phyloP scores from a whole-genome alignment of 176 grass and related monocot species.

The Saccharum spontaneum region DNA sequence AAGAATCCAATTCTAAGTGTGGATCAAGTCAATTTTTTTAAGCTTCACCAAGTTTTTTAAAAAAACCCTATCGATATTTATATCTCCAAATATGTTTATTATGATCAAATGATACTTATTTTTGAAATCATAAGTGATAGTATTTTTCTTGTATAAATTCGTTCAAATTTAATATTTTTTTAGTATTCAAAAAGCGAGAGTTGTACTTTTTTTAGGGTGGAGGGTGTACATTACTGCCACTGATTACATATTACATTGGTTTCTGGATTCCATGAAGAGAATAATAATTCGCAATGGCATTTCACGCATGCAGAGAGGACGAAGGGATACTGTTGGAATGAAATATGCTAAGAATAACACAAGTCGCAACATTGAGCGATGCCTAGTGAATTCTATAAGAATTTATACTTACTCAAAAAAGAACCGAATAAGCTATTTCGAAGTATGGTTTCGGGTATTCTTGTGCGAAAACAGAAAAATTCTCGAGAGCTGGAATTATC shows the following conservation, averaged over 20 bases:
- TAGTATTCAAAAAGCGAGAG: too few species aligned
- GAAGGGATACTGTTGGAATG: not conserved
- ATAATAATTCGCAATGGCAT: not conserved
- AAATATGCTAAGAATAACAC: slow-evolving; percentile 8
- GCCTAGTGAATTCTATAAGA: slow-evolving; percentile 39
- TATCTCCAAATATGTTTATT: too few species aligned
- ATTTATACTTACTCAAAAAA: slow-evolving; percentile 31
- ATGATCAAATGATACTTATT: too few species aligned
- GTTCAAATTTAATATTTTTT: too few species aligned
- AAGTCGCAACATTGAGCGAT: not conserved
- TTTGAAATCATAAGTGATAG: too few species aligned
- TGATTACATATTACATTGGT: not conserved
- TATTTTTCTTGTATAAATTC: too few species aligned
- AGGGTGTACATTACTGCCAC: too few species aligned
- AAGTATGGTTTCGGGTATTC: slow-evolving; percentile 30
- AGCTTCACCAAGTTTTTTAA: too few species aligned
- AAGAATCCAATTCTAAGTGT: too few species aligned
- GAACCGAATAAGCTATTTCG: slow-evolving; percentile 46
- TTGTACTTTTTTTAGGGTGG: too few species aligned
- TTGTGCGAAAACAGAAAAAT: slow-evolving; percentile 24
- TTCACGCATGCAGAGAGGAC: not conserved
- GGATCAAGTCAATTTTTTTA: too few species aligned
- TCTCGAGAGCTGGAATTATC: slow-evolving; percentile 25
- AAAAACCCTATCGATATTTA: too few species aligned
- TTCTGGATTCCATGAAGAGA: not conserved